Percentiles rank a stretch among this genome's conserved stretches.
Evolutionary conservation across 2,329 filamentous ascomycete genomes (phyloP).

Genomic region (Penicillium sp.): DNA sequence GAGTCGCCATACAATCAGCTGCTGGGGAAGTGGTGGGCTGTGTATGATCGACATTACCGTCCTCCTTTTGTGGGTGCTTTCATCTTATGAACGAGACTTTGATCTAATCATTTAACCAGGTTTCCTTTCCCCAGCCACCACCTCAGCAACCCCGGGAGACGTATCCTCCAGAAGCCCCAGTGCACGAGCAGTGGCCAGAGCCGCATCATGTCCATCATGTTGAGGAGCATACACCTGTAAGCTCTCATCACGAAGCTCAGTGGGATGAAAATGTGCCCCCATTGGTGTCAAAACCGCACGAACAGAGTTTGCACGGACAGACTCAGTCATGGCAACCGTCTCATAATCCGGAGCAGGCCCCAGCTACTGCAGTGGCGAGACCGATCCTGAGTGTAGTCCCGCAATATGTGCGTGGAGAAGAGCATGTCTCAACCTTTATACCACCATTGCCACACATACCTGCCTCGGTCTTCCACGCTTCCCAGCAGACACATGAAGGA

Average conservation of each 20-base stretch:
- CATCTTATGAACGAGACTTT: not conserved
- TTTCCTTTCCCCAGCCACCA: slow-evolving; percentile 2
- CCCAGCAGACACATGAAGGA: slow-evolving; percentile 10
- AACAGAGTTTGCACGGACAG: not conserved
- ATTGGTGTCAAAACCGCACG: not conserved
- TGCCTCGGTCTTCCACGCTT: slow-evolving; percentile 11
- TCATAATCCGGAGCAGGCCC: not conserved
- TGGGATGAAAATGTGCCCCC: slow-evolving; percentile 2
- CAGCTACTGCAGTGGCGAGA: not conserved
- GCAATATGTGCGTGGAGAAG: slow-evolving; percentile 44
- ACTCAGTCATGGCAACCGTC: not conserved
- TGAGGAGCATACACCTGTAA: not conserved
- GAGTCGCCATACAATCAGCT: slow-evolving; percentile 68
- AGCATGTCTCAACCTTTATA: slow-evolving; percentile 36
- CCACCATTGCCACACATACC: slow-evolving; percentile 15
- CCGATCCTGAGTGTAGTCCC: slow-evolving; percentile 38
- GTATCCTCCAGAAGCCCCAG: not conserved
- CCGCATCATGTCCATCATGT: slow-evolving; percentile 5
- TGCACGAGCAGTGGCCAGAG: slow-evolving; percentile 1
- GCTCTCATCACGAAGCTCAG: not conserved
- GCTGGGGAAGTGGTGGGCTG: slow-evolving; percentile 84
- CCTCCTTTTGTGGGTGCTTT: slow-evolving; percentile 22
- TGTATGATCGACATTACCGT: slow-evolving; percentile 82
- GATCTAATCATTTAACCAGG: slow-evolving; percentile 3
- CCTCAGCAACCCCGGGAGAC: not conserved